These are phyloP conservation scores for Yarrowia galli DNA, from an alignment of 1,139 yeast species.

Conservation along the genomic window DNA sequence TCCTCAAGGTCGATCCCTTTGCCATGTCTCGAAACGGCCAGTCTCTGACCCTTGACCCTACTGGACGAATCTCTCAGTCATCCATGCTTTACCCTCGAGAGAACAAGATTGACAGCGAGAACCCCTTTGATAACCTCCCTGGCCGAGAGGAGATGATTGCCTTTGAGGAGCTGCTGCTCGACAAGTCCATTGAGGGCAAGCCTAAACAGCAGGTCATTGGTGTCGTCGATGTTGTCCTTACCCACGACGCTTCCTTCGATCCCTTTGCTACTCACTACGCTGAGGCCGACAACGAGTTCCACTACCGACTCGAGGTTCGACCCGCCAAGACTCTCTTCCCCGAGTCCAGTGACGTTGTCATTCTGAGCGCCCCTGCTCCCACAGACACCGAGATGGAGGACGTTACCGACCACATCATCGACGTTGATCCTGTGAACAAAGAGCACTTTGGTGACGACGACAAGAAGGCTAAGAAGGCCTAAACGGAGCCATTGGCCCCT, in stretches of 20 bases:
- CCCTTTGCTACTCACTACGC: conserved; percentile 25
- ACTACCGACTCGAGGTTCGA: conserved; percentile 33
- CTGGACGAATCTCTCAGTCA: conserved; percentile 35
- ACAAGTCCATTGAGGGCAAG: conserved; percentile 17
- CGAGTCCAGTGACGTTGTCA: conserved; percentile 15
- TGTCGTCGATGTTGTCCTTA: conserved; percentile 24
- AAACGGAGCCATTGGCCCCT: neutral
- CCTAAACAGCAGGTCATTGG: conserved; percentile 32
- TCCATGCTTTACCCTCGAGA: conserved; percentile 24
- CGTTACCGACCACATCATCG: conserved; percentile 17
- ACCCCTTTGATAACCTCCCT: conserved; percentile 29
- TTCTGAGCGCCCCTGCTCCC: conserved; percentile 15
- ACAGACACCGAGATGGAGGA: conserved; percentile 4
- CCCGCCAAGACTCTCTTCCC: conserved; percentile 31
- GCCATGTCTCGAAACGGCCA: conserved; percentile 37
- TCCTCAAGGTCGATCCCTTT: conserved; percentile 32
- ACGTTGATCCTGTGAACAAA: conserved; percentile 19
- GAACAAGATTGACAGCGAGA: conserved; percentile 7
- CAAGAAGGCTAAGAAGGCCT: conserved; percentile 2
- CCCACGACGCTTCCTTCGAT: conserved; percentile 24
- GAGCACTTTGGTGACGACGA: conserved; percentile 14
- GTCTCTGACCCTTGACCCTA: conserved; percentile 35
- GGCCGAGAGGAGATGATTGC: conserved; percentile 34
- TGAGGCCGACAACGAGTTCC: conserved; percentile 15
- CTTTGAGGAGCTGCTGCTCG: conserved; percentile 33